A percentile compares a stretch with the other conserved stretches of the same genome.
Conservation (phyloP, 306 rosid species). For the Senna siamea region DNA sequence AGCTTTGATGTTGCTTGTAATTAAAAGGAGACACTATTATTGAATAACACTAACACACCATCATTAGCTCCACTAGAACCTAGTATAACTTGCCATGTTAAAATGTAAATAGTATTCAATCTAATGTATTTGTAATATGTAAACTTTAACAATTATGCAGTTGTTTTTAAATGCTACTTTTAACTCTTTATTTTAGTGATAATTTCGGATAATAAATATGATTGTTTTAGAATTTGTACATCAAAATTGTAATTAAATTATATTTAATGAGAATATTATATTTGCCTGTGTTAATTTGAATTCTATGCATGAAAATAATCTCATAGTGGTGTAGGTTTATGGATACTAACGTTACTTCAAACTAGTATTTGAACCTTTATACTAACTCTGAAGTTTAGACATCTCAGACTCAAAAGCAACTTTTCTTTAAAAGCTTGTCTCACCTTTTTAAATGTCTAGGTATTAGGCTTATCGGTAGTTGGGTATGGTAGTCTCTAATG, state of each 20-base stretch:
- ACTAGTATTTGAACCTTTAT: neutral
- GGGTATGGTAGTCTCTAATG: neutral
- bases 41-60: neutral
- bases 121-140: too few relatives aligned
- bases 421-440: neutral
- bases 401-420: neutral
- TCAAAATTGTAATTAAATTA: too few relatives aligned
- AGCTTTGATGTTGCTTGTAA: neutral
- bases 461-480: neutral
- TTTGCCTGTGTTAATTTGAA: too few relatives aligned
- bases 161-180: too few relatives aligned
- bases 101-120: neutral
- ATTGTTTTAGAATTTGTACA: too few relatives aligned
- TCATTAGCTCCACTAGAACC: neutral
- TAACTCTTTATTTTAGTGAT: too few relatives aligned
- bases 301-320: too few relatives aligned
- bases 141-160: too few relatives aligned
- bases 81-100: neutral
- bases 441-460: neutral
- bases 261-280: too few relatives aligned
- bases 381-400: neutral
- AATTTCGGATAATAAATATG: too few relatives aligned
- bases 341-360: neutral
- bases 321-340: neutral
- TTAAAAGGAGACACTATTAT: neutral